Conservation (phyloP, 352 stramenopile species). For the Pythium myriotylum region DNA sequence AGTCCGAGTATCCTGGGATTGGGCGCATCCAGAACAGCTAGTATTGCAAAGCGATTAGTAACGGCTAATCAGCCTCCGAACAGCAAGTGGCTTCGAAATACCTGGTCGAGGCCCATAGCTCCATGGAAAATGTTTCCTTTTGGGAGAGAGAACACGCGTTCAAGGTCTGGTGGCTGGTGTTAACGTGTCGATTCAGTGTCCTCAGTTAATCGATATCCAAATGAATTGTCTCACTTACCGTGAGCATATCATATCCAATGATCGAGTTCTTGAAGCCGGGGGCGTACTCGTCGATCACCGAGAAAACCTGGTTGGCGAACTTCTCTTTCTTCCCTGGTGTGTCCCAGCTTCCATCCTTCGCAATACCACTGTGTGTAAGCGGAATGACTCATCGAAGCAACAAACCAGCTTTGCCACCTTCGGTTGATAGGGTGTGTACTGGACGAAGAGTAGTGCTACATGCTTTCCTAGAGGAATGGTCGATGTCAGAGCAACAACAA, state of each 20-base stretch:
- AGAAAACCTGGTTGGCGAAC: conserved; percentile 86
- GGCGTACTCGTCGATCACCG: conserved; percentile 85
- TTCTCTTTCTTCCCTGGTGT: conserved; percentile 71
- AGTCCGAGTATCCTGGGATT: conserved; percentile 79
- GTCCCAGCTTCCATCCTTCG: conserved; percentile 76
- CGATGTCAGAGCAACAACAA: background rate
- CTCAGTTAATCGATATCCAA: too few relatives aligned
- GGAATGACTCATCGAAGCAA: background rate
- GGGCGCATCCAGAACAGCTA: conserved; percentile 89
- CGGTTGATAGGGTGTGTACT: conserved; percentile 90
- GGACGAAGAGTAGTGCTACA: conserved; percentile 89
- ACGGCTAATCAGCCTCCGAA: background rate
- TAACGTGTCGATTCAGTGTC: background rate
- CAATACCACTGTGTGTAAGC: background rate
- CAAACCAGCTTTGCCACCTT: conserved; percentile 46
- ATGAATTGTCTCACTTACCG: conserved; percentile 42
- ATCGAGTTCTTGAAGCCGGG: conserved; percentile 86
- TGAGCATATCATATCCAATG: conserved; percentile 87
- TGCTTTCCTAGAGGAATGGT: conserved; percentile 67
- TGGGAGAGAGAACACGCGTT: conserved; percentile 86
- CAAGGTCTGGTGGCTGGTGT: conserved; percentile 78
- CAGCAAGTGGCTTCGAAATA: conserved; percentile 17
- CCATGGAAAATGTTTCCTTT: conserved; percentile 92
- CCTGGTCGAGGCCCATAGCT: conserved; percentile 89
- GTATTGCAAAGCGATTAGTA: background rate